Base-by-base conservation (phyloP, 352 stramenopile species). In the Paralagenidium karlingii region DNA sequence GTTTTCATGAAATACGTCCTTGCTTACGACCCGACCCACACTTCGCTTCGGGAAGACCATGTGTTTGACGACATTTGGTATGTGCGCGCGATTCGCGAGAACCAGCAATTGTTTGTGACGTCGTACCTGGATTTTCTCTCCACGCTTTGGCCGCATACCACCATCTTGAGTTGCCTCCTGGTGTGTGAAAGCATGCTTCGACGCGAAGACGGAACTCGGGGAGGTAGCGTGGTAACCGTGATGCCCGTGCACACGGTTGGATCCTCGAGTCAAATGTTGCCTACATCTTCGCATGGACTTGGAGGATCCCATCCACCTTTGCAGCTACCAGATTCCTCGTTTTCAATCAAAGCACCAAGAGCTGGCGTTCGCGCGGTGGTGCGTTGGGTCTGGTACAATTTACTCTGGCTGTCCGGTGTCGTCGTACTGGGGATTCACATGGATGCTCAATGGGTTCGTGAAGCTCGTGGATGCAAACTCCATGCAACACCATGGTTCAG, bases 51-150 rank as follows among this genome's bases (percentile, higher is more conserved):
- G 5, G 34, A 57, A 15, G 5, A 22, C 9, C 16, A 63, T 9
- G 38, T 71, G 8, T 80, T 76, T 27, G 54, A 53, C 6, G 66
- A 80, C 24, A 45, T 54, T 32, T 49, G 20, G 21, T 76, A 71
- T 21, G 43, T 41, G 5, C 66, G 60, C 27, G 41, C 76, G 21
- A 53, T 80, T 3, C 50, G 63, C 9, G 62, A 80, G 33, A 63
- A 65, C 42, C 58, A 56, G 9, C 49, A 59, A 13, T 42, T 73
- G 24, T 58, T 71, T 34, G 54, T 51, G 5, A 51, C 50, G 10
- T 61, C 49, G 12, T 36, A 45, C 24, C 48, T 20, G 10, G 51
- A 58, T 18, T 53, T 53, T 11, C 40, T 47, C 2, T 59, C 40
- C 24, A 68, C 57, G n/a, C 30, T 51, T 2, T 44, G 65, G 12